Base-by-base conservation (phyloP, 345 rosid genomes). In the Eutrema heterophyllum region DNA sequence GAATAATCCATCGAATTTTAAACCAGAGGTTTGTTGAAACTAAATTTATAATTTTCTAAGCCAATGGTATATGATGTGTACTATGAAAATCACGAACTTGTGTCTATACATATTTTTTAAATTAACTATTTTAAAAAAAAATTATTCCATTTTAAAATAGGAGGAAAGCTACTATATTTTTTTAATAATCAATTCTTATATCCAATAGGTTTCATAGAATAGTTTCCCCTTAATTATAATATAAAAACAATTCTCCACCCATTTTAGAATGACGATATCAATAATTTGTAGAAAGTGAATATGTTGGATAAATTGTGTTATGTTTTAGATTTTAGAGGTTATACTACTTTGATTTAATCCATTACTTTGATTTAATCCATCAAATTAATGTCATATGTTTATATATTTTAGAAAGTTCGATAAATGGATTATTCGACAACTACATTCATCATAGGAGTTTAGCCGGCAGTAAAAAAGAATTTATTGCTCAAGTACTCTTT, bases 251-350 rank as follows among this genome's bases (percentile, higher is more conserved):
- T 0, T 14, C 8, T 7, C 15, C 30, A 14, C 24, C 62, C 14
- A 14, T 13, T 63, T 44, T 11, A 40, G 14, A 48, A 15, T 29
- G 61, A 4, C 6, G 27, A 35, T 35, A 63, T 45, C 43, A 69
- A 76, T 76, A 35, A 52, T 63, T 55, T 44, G 38, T 18, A 24
- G 71, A 56, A 63, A 76, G 65, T 76, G 52, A 21, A 21, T 21
- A 21, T 21, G 1, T 21, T 21, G 24, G 24, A 21, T 21, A 21
- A 21, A 21, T 21, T 21, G 2, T 21, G 24, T 21, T 21, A 21
- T 21, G 24, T 21, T 21, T 21, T 21, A 21, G 24, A 21, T 21
- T 21, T 21, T 21, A 21, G 24, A 21, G 24, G 24, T 21, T 21
- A 1, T 21, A 21, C 2, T 21, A 21, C 2, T 21, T 21, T 21